Evolutionary conservation across 2,329 filamentous ascomycete genomes (phyloP), one percentile per base, ranked within the genome.

Genomic region (Neofusicoccum ribis): DNA sequence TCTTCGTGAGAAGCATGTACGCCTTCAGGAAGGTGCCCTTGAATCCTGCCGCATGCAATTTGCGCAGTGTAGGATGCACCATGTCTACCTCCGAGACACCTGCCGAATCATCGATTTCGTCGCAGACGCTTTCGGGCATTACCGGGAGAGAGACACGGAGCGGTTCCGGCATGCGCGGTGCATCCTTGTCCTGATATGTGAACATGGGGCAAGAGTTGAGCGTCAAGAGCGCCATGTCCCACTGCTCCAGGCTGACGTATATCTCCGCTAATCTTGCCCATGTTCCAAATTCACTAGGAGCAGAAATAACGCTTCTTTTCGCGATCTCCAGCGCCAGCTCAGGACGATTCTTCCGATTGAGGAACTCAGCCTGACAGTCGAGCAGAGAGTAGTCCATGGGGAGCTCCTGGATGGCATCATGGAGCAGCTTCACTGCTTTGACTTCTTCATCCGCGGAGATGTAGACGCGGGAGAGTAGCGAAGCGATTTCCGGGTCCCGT

Each of bases 181-280:
- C 90, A 76, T 99, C 95, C 78, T 97, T 98, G 79, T 99, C 95
- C 78, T 98, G 95, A 78, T 99, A 98, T 6, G 95, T 99, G 78
- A 99, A 99, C 95, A 99, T 99, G 8, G 95, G 95, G 77, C 95
- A 99, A 17, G 95, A 99, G 80, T 99, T 99, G 61, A 99, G 85
- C 3, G 95, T 98, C 5, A 96, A 89, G 27, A 99, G 85, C 0
- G 95, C 95, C 70, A 98, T 88, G 74, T 98, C 95, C 93, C 95
- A 99, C 74, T 96, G 92, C 76, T 99, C 95, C 79, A 96, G 87
- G 58, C 90, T 87, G 64, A 98, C 91, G 71, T 99, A 99, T 37
- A 98, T 91, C 75, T 98, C 92, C 2, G 93, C 93, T 68, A 99
- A 80, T 65, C 93, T 86, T 65, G 95, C 94, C 95, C 95, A 99